Percentiles rank a stretch among this genome's conserved stretches.
Evolutionary conservation across 2,329 filamentous ascomycete species (phyloP).

Genomic region (Nemania bipapillata): DNA sequence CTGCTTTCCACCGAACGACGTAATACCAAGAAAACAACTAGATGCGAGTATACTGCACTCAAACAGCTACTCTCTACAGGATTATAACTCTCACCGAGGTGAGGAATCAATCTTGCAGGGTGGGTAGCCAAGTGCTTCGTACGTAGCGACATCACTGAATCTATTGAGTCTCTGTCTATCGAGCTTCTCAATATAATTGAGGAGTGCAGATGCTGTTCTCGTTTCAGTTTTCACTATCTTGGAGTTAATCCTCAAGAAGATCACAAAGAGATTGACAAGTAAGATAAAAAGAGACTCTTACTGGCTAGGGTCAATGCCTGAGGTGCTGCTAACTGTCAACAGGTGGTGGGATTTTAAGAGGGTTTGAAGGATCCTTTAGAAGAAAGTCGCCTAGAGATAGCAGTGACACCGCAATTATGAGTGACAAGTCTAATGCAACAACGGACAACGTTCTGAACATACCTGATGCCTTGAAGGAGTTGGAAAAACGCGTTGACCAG

Average conservation of each 20-base stretch:
- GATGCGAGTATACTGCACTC: too few species aligned
- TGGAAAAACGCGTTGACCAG: background rate
- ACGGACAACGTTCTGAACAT: background rate
- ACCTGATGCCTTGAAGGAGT: background rate
- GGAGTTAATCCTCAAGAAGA: slow-evolving; percentile 1
- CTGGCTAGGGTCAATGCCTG: too few species aligned
- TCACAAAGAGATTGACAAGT: background rate
- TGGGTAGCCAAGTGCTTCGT: too few species aligned
- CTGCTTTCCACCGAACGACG: too few species aligned
- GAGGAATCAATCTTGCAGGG: too few species aligned
- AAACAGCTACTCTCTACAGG: too few species aligned
- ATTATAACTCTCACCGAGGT: too few species aligned
- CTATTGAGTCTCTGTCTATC: too few species aligned
- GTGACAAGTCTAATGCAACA: background rate
- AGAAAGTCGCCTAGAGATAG: background rate
- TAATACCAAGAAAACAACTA: too few species aligned
- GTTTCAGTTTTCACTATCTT: slow-evolving; percentile 2
- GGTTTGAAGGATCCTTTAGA: background rate
- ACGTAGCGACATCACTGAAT: too few species aligned
- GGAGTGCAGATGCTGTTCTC: background rate
- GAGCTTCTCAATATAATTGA: too few species aligned
- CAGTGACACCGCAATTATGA: background rate
- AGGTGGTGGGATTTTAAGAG: too few species aligned
- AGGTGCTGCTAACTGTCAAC: background rate
- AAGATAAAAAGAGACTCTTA: background rate